Conservation (phyloP, 495 filamentous ascomycete genomes). For the Sordaria brevicollis region DNA sequence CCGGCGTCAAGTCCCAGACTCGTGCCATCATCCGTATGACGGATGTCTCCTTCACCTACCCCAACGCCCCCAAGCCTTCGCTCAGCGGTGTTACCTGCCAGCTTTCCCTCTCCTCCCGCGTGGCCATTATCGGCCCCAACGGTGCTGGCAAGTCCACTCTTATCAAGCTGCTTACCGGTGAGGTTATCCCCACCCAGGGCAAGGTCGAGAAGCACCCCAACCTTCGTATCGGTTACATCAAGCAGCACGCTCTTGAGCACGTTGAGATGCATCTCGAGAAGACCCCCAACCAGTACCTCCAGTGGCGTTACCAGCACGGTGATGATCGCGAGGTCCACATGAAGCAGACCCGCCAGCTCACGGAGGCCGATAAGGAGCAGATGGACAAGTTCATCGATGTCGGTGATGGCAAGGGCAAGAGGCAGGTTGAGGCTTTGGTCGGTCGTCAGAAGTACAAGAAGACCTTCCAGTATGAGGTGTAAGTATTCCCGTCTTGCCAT, state of each 20-base stretch:
- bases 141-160: conserved; percentile 98
- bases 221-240: conserved; percentile 97
- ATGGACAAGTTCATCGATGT: conserved; percentile 83
- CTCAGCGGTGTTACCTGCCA: conserved; percentile 77
- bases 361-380: conserved; percentile 72
- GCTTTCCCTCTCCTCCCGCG: conserved; percentile 80
- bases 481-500: conserved; percentile 22
- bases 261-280: conserved; percentile 99
- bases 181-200: conserved; percentile 74
- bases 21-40: conserved; percentile 93
- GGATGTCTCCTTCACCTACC: conserved; percentile 84
- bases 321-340: conserved; percentile 94
- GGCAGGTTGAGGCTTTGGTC: conserved; percentile 78
- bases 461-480: conserved; percentile 96
- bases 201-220: conserved; percentile 98
- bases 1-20: conserved; percentile 89
- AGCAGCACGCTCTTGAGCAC: conserved; percentile 98
- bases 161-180: conserved; percentile 96
- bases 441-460: conserved; percentile 99
- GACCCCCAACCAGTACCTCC: conserved; percentile 96
- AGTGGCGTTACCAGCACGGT: conserved; percentile 96
- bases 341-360: conserved; percentile 93
- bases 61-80: conserved; percentile 73
- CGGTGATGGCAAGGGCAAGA: conserved; percentile 65
- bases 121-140: conserved; percentile 93